A percentile compares a stretch with the other conserved stretches of the same genome.
These are phyloP conservation scores for Ophiosphaerella narmari DNA, from an alignment of 2,329 filamentous ascomycete species.

Conservation along the genomic window DNA sequence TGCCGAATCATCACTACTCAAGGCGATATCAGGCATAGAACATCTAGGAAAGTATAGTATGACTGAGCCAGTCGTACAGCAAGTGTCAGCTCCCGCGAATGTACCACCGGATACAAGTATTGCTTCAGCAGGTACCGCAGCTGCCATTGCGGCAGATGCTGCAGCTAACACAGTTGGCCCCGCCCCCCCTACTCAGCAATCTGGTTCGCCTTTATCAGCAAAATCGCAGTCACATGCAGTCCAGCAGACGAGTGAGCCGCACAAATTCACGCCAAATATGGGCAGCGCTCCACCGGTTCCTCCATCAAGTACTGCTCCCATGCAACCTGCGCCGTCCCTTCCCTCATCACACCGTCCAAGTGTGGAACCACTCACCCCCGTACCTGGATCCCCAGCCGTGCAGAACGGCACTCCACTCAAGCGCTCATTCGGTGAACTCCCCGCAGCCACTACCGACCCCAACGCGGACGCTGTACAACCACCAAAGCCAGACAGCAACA, in stretches of 20 bases:
- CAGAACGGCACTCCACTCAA: constrained; percentile 30
- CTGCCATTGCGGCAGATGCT: constrained; percentile 40
- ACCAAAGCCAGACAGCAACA: constrained; percentile 6
- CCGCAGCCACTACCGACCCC: constrained; percentile 14
- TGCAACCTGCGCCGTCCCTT: constrained; percentile 11
- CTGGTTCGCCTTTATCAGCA: constrained; percentile 1
- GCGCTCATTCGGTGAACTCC: constrained; percentile 20
- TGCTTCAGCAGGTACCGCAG: constrained; percentile 32
- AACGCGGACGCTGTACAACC: constrained; percentile 12
- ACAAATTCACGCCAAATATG: constrained; percentile 37
- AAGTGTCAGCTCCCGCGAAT: constrained; percentile 11
- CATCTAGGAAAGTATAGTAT: constrained; percentile 20
- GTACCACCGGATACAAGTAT: constrained; percentile 19
- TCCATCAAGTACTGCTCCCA: constrained; percentile 11
- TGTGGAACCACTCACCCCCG: constrained; percentile 43
- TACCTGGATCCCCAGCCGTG: constrained; percentile 40
- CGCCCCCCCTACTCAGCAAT: constrained; percentile 4
- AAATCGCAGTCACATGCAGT: constrained; percentile 6
- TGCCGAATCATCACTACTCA: constrained; percentile 28
- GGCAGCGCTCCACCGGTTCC: constrained; percentile 15
- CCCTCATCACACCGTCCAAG: constrained; percentile 35
- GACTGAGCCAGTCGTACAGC: constrained; percentile 14
- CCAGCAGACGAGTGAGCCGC: constrained; percentile 20
- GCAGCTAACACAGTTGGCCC: constrained; percentile 25
- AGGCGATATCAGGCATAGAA: constrained; percentile 29